Conservation (phyloP, 441 rosid genomes). For the Mallotus repandus region DNA sequence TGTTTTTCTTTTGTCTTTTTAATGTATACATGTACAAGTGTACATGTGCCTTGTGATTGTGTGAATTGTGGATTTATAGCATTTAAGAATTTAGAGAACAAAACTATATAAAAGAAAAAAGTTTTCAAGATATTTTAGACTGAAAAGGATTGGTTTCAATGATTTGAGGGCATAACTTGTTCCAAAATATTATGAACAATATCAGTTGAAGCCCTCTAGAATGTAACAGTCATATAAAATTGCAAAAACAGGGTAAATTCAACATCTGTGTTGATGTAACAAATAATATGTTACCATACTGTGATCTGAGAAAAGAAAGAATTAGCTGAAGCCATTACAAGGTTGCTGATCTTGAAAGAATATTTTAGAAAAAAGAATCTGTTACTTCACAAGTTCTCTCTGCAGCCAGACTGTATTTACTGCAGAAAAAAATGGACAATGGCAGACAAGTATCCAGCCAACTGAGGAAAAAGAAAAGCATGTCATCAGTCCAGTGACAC, state of each 20-base stretch:
- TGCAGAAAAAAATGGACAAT: slow-evolving; percentile 36
- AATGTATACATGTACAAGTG: no score
- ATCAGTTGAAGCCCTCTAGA: neutral
- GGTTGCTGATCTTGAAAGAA: slow-evolving; percentile 8
- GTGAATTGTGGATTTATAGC: no score
- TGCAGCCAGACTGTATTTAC: slow-evolving; percentile 15
- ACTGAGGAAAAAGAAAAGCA: slow-evolving; percentile 37
- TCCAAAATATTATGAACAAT: neutral
- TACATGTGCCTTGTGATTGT: no score
- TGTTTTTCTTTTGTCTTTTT: no score
- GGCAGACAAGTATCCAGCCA: slow-evolving; percentile 67
- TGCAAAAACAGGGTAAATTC: neutral
- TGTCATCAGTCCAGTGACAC: no score
- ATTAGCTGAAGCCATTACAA: neutral
- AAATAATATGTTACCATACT: neutral
- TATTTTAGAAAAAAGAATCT: slow-evolving; percentile 16
- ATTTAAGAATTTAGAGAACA: no score
- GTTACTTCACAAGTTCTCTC: slow-evolving; percentile 7
- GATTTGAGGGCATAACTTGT: no score
- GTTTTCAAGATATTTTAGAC: no score
- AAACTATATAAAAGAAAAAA: no score
- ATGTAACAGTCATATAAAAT: neutral
- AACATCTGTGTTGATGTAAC: neutral
- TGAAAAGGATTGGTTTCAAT: no score
- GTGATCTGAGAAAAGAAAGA: slow-evolving; percentile 12